Conservation (phyloP, 495 filamentous ascomycete species). For the Penicillium cinerascens region DNA sequence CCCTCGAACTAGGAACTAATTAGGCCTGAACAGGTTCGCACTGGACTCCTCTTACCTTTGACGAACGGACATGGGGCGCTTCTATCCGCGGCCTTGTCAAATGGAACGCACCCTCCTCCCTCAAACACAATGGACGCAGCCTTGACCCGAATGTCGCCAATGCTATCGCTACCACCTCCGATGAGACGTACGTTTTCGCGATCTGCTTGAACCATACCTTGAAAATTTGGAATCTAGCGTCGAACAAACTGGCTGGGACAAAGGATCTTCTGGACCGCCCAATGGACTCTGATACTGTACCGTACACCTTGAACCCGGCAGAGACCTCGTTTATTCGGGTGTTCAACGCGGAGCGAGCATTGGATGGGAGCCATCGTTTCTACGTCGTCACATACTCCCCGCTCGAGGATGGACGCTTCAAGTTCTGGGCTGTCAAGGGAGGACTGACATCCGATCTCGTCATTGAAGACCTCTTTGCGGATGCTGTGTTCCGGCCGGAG, state of each 20-base stretch:
- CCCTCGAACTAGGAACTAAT: background rate
- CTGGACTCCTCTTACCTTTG: conserved; percentile 78
- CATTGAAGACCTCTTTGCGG: conserved; percentile 67
- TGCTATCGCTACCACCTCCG: conserved; percentile 61
- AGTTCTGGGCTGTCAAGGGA: conserved; percentile 81
- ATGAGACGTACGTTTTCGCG: conserved; percentile 71
- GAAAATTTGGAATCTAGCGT: conserved; percentile 77
- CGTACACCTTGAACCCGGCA: conserved; percentile 73
- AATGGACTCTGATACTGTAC: conserved; percentile 53
- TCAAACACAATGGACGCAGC: conserved; percentile 61
- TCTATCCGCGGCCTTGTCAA: conserved; percentile 68
- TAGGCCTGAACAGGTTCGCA: conserved; percentile 39
- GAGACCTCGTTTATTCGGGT: conserved; percentile 70
- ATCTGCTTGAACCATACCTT: conserved; percentile 83
- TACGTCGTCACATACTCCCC: conserved; percentile 84
- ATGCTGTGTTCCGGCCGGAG: conserved; percentile 59
- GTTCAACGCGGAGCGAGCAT: conserved; percentile 51
- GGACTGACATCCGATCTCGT: conserved; percentile 58
- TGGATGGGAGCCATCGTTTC: conserved; percentile 60
- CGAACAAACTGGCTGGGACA: conserved; percentile 65
- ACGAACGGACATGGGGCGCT: conserved; percentile 72
- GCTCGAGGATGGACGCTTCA: conserved; percentile 82
- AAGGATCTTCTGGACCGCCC: conserved; percentile 65
- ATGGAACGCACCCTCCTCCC: conserved; percentile 62
- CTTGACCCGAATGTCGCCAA: conserved; percentile 63